phyloP scores from a whole-genome alignment of 106 monocot genomes.

The Iris macrosiphon region DNA sequence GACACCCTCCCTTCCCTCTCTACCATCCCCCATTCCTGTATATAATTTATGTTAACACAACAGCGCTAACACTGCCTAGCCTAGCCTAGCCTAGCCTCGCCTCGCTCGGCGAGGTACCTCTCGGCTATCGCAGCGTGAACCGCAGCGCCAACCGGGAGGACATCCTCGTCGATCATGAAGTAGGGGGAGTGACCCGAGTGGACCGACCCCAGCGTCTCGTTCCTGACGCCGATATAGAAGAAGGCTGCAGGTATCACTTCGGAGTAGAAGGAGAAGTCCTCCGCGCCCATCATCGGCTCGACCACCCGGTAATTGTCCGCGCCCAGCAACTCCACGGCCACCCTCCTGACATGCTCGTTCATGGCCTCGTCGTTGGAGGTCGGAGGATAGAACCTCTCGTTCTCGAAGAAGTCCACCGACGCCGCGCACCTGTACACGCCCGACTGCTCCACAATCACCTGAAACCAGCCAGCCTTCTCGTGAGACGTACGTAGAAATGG shows the following conservation, averaged over 20 bases:
- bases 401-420: slow-evolving; percentile 70
- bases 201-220: slow-evolving; percentile 48
- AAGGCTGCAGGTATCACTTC: slow-evolving; percentile 65
- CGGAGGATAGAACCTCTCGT: slow-evolving; percentile 63
- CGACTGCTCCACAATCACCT: slow-evolving; percentile 68
- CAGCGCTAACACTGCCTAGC: too few relatives aligned
- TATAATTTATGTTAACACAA: too few relatives aligned
- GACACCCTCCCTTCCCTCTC: too few relatives aligned
- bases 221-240: slow-evolving; percentile 66
- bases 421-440: slow-evolving; percentile 62
- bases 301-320: slow-evolving; percentile 35
- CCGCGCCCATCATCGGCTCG: slow-evolving; percentile 69
- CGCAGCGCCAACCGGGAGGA: slow-evolving; percentile 61
- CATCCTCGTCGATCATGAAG: slow-evolving; percentile 76
- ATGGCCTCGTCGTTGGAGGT: slow-evolving; percentile 52
- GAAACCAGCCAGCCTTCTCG: too few relatives aligned
- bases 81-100: too few relatives aligned
- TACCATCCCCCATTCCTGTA: too few relatives aligned
- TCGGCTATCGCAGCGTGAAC: slow-evolving; percentile 80
- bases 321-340: slow-evolving; percentile 48
- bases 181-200: slow-evolving; percentile 63
- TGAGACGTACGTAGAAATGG: too few relatives aligned
- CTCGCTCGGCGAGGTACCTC: slow-evolving; percentile 46
- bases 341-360: slow-evolving; percentile 47
- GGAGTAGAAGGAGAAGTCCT: slow-evolving; percentile 85